Base-by-base conservation (phyloP, 805 yeast species). In the Candida silvicultrix region DNA sequence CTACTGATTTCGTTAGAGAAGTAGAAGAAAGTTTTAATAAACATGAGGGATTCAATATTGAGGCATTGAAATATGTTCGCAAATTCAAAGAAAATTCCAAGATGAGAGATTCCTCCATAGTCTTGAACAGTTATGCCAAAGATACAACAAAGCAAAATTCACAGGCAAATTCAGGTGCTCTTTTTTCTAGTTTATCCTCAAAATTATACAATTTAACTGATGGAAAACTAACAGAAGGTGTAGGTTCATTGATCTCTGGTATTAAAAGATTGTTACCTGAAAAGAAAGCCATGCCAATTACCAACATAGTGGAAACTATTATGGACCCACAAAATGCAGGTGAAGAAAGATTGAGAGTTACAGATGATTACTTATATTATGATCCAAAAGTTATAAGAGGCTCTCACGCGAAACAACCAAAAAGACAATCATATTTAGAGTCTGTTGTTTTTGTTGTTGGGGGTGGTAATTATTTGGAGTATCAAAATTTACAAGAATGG, bases 381-480 rank as follows among this genome's bases (percentile, higher is more conserved):
- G 97, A 94, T 64, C 97, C 99, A 25, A 82, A 80, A 55, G 68
- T 77, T 41, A 82, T 88, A 2, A 77, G 98, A 53, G 98, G 98
- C 4, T 84, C 95, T 7, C 90, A 85, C 56, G 81, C 96, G 3
- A 81, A 85, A 56, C 92, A 90, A 34, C 97, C 97, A 35, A 85
- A 81, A 63, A 80, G 96, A 59, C 86, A 83, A 54, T 70, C 83
- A 11, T 89, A 87, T 63, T 81, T 80, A 48, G 94, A 89, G 54
- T 80, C 95, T 2, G 69, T 88, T 42, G 96, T 94, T 19, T 94
- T 94, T 64, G 88, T 90, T 44, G 90, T 94, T 46, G 99, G 99
- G 22, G 99, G 99, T 32, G 98, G 98, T 41, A 90, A 88, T 65
- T 94, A 89, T 62, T 69, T 87, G 51, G 99, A 94, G 68, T 94